These are phyloP conservation scores for cucumber (Cucumis sativus) DNA, from an alignment of 306 rosid species.

Conservation along the genomic window DNA sequence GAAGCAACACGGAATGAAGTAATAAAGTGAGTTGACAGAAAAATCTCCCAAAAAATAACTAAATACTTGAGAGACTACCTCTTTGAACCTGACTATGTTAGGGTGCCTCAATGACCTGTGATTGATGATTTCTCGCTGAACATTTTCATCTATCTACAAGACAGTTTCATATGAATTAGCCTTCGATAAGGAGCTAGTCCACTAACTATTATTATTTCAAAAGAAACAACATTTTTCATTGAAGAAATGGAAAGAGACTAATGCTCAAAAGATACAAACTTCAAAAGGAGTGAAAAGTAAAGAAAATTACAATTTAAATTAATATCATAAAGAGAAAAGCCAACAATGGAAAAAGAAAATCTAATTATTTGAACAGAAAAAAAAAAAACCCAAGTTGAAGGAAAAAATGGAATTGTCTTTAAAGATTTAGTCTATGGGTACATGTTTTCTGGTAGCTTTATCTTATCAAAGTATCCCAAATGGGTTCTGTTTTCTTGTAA, in stretches of 20 bases:
- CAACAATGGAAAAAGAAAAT: neutral
- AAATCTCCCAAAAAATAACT: neutral
- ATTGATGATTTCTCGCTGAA: constrained; percentile 80
- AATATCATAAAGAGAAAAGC: neutral
- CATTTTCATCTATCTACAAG: constrained; percentile 83
- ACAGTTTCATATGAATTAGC: constrained; percentile 11
- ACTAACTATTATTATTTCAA: neutral
- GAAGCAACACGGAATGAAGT: neutral
- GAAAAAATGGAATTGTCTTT: neutral
- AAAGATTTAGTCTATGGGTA: neutral
- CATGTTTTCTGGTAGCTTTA: neutral
- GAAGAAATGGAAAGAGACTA: neutral
- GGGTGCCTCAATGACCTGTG: constrained; percentile 91
- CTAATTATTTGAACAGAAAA: neutral
- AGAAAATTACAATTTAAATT: too few relatives aligned
- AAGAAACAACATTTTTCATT: neutral
- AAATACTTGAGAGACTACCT: constrained; percentile 20
- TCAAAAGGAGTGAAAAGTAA: too few relatives aligned
- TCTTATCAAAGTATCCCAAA: neutral
- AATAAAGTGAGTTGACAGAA: neutral
- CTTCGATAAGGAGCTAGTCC: neutral
- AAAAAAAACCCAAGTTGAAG: neutral
- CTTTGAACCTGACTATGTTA: constrained; percentile 78
- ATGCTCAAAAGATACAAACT: too few relatives aligned
- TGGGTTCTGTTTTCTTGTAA: neutral